Evolutionary conservation across 2,329 filamentous ascomycete species (phyloP), one percentile per base, ranked within the genome.

Genomic region (Ilyonectria mors-panacis): DNA sequence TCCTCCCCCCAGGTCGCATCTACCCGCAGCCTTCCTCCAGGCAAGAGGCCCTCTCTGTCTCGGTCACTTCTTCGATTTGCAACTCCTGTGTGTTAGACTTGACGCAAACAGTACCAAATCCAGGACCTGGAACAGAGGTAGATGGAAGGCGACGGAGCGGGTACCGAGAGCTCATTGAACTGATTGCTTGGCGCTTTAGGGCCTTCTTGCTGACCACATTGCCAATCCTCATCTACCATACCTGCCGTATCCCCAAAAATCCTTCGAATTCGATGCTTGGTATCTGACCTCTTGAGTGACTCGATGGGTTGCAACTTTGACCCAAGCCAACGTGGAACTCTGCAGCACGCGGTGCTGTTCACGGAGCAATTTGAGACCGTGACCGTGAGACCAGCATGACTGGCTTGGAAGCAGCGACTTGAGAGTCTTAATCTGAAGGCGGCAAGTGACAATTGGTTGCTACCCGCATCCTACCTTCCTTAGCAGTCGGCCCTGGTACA

Each of bases 401-500:
- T 51, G 12, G 30, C 23, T 5, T 33, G 37, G 47, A 33, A 60
- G 47, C 19, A 53, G 37, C 15, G 23, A 53, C 15, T 23, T 10
- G 37, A 26, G 13, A 42, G 21, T 53, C 9, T 45, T 53, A 15
- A n/a, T 6, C 9, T 10, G 2, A 13, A 37, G 30, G 7, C 33
- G 26, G 35, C 28, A 55, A 44, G 59, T 33, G 56, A 53, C 35
- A 17, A 47, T 21, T 9, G 21, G 13, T 13, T 10, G 9, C 13
- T n/a, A 30, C 35, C 39, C 28, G 23, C 62, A 62, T 68, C 51
- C 44, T 39, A 28, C 44, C 57, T 68, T 70, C 66, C 63, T 23
- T 48, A 28, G 23, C 6, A 21, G n/a, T 23, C 42, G 48, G 26
- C n/a, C n/a, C 35, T 48, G 51, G 26, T 17, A 9, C n/a, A n/a